Evolutionary conservation across 768 basidiomycete genomes (phyloP).

Genomic region (Suillus plorans): DNA sequence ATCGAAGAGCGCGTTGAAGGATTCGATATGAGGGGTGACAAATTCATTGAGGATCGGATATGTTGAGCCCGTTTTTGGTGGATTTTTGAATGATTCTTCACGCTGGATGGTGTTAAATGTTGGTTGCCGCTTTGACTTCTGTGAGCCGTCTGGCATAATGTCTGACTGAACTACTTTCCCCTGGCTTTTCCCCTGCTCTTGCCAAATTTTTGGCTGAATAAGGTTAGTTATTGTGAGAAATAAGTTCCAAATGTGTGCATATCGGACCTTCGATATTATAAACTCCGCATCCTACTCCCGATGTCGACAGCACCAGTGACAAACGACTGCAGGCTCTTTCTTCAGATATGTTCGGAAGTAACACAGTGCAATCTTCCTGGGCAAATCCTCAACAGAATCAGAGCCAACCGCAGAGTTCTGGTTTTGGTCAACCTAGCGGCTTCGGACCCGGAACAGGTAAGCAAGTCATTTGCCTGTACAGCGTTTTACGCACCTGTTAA

Average conservation of each 20-base stretch:
- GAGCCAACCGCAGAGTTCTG: constrained; percentile 56
- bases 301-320: constrained; percentile 15
- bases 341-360: constrained; percentile 59
- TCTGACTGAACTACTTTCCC: constrained; percentile 2
- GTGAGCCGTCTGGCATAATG: constrained; percentile 53
- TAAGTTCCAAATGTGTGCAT: constrained; percentile 20
- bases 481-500: constrained; percentile 23
- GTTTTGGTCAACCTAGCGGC: constrained; percentile 69
- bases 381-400: constrained; percentile 64
- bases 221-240: constrained; percentile 17
- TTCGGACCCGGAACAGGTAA: constrained; percentile 60
- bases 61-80: constrained; percentile 64
- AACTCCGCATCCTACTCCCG: constrained; percentile 21
- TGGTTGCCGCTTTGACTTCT: constrained; percentile 37
- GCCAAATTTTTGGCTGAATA: constrained; percentile 13
- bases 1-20: constrained; percentile 95
- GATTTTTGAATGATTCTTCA: constrained; percentile 76
- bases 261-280: constrained; percentile 18
- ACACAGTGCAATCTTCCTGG: constrained; percentile 61
- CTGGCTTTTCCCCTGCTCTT: not conserved
- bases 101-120: constrained; percentile 83
- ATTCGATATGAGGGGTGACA: constrained; percentile 90
- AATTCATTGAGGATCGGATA: constrained; percentile 89
- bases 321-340: constrained; percentile 24
- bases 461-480: constrained; percentile 27